Conservation (phyloP, 1,284 basidiomycete species). For the Apiotrichum mycotoxinovorans region DNA sequence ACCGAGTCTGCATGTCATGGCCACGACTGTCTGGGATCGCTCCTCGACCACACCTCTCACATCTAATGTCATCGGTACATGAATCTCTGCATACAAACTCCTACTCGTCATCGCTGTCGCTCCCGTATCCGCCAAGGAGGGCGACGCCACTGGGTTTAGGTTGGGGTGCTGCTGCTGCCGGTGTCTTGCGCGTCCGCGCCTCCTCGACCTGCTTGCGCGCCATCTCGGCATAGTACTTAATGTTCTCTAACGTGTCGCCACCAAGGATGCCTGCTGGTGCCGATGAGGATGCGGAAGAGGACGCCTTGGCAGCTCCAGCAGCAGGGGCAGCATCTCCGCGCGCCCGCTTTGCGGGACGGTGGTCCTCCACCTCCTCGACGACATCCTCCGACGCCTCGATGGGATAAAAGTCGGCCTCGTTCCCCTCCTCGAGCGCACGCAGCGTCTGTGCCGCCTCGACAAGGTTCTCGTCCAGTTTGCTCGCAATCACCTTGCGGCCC, state of each 20-base stretch:
- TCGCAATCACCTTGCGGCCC: slow-evolving; percentile 74
- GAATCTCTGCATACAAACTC: not conserved
- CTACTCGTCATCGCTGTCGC: slow-evolving; percentile 60
- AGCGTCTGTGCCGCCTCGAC: slow-evolving; percentile 80
- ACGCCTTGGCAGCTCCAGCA: slow-evolving; percentile 40
- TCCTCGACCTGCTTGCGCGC: slow-evolving; percentile 56
- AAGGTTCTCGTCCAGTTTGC: slow-evolving; percentile 66
- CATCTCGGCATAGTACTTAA: slow-evolving; percentile 81
- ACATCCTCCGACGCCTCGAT: slow-evolving; percentile 35
- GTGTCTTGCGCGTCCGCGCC: slow-evolving; percentile 24
- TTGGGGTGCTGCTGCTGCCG: slow-evolving; percentile 27
- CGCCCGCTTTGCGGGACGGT: slow-evolving; percentile 36
- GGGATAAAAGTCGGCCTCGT: slow-evolving; percentile 46
- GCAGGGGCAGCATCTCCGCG: slow-evolving; percentile 14
- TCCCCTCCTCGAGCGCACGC: slow-evolving; percentile 70
- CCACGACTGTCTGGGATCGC: too few relatives aligned
- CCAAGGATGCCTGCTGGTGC: slow-evolving; percentile 62
- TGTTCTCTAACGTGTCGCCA: slow-evolving; percentile 74
- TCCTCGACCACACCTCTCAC: too few relatives aligned
- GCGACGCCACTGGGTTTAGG: slow-evolving; percentile 52
- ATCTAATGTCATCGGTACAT: not conserved
- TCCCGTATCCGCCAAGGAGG: slow-evolving; percentile 65
- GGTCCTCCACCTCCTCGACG: slow-evolving; percentile 13
- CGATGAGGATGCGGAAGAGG: slow-evolving; percentile 25
- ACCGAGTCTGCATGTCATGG: too few relatives aligned